Evolutionary conservation across 768 basidiomycete genomes (phyloP), one percentile per base, ranked within the genome.

Genomic region (Dioszegia aurantiaca): DNA sequence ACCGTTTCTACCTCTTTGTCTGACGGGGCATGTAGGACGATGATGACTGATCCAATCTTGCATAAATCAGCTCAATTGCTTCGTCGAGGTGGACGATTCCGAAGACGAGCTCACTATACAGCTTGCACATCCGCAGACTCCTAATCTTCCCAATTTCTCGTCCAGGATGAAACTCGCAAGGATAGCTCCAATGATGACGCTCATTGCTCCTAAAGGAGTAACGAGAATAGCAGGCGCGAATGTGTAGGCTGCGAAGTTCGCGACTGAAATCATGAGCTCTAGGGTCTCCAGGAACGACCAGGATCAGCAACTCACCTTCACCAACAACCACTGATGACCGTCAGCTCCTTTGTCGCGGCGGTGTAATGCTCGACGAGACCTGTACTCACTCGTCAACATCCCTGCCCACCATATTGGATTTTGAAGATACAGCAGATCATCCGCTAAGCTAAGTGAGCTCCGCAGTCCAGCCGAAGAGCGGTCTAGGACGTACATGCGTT

Each of bases 381-480:
- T 36, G 33, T n/a, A 85, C 91, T 78, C 74, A 97, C 94, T 81
- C 12, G 88, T 92, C 37, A 84, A 80, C 81, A 95, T 94, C 54
- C 95, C 94, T 2, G 86, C 86, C 94, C 94, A 99, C 94, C 94
- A 99, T 62, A 91, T 86, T 30, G 90, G 88, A 80, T 90, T 97
- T 67, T 81, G 83, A 46, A 99, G 80, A 76, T 98, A 99, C 10
- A 87, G 78, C 64, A 87, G 82, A 72, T 88, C 87, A 55, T 93
- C 92, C 0, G 89, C 88, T 42, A 88, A 47, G 37, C 52, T 28
- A 55, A 19, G 8, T 3, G 47, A 45, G 23, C 31, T 5, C 19
- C 14, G 5, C 21, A 6, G 2, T 49, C 3, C 21, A 28, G 3
- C 12, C 28, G 23, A 17, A 21, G 24, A 43, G 51, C 45, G 24